These are phyloP conservation scores for Pseudocercospora fijiensis DNA, from an alignment of 2,329 filamentous ascomycete genomes.

Conservation along the genomic window DNA sequence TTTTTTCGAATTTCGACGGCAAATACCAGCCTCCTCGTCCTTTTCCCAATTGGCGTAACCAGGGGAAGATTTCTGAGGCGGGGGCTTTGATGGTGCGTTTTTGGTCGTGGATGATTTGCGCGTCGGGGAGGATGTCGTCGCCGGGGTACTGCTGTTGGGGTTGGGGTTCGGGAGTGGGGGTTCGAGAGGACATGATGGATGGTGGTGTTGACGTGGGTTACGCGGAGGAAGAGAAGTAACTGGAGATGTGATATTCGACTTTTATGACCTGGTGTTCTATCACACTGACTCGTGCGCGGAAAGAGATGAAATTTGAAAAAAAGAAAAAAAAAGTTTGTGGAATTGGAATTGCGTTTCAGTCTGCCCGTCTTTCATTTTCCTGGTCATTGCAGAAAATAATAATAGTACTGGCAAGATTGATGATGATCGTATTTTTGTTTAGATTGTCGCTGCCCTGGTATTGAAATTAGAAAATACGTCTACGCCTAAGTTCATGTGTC, in stretches of 20 bases:
- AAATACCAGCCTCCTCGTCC: conserved; percentile 28
- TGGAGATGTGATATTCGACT: not conserved
- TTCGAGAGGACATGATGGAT: not conserved
- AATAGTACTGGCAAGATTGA: too few species aligned
- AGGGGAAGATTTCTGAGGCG: conserved; percentile 23
- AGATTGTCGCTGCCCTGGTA: not conserved
- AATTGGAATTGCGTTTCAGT: not conserved
- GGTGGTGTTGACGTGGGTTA: not conserved
- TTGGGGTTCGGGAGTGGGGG: not conserved
- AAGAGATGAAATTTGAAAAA: not conserved
- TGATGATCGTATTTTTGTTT: not conserved
- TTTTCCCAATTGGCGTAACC: conserved; percentile 28
- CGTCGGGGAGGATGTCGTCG: conserved; percentile 24
- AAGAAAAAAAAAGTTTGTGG: too few species aligned
- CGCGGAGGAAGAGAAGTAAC: not conserved
- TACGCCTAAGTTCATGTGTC: not conserved
- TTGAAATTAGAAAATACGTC: not conserved
- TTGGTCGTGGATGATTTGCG: conserved; percentile 28
- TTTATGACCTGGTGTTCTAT: not conserved
- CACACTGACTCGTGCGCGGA: not conserved
- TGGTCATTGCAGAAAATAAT: too few species aligned
- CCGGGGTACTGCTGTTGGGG: conserved; percentile 14
- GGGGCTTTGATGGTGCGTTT: conserved; percentile 19
- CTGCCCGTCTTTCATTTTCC: too few species aligned
- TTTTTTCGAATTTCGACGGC: conserved; percentile 18